Evolutionary conservation across 2,329 filamentous ascomycete species (phyloP).

Genomic region (Aquanectria penicillioides): DNA sequence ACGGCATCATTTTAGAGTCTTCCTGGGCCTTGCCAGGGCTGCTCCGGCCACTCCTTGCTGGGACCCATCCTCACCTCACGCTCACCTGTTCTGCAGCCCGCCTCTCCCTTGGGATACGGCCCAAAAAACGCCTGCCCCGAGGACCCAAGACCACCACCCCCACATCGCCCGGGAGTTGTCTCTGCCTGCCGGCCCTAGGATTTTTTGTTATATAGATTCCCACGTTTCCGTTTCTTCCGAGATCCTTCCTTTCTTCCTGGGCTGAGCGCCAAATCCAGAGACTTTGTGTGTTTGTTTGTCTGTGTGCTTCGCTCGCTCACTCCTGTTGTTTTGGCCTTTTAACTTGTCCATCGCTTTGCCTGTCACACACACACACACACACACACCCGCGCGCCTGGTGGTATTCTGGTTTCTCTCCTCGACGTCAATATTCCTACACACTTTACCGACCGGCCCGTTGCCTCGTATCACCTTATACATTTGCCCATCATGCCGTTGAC

Average conservation of each 20-base stretch:
- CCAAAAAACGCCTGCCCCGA: constrained; percentile 33
- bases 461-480: constrained; percentile 22
- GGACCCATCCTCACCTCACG: background rate
- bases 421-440: background rate
- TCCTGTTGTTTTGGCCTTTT: constrained; percentile 10
- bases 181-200: constrained; percentile 32
- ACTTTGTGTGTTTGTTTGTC: too few species aligned
- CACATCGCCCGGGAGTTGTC: constrained; percentile 37
- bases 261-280: constrained; percentile 17
- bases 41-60: background rate
- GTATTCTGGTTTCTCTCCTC: constrained; percentile 1
- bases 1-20: constrained; percentile 27
- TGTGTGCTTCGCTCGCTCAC: background rate
- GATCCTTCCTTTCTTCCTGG: constrained; percentile 22
- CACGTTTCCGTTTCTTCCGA: constrained; percentile 30
- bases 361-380: background rate
- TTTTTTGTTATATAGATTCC: constrained; percentile 33
- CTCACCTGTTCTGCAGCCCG: constrained; percentile 28
- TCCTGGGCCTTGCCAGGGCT: too few species aligned
- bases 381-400: background rate
- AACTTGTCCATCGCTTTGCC: constrained; percentile 2
- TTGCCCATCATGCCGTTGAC: constrained; percentile 33
- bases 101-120: constrained; percentile 37
- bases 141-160: constrained; percentile 24
- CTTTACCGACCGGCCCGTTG: constrained; percentile 32